phyloP scores from a whole-genome alignment of 306 rosid species.

The Rubus parviflorus region DNA sequence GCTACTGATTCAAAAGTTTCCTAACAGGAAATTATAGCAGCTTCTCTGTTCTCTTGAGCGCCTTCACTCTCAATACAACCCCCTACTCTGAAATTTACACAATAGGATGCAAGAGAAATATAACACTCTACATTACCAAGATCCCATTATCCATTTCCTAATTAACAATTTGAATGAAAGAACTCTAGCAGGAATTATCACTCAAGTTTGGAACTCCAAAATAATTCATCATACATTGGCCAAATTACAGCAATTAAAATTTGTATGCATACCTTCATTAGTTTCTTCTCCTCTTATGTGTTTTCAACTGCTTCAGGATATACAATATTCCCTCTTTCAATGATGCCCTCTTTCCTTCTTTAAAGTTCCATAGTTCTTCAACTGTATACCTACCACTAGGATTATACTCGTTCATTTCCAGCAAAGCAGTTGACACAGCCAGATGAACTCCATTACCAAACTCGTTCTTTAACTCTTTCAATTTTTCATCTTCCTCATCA shows the following conservation, averaged over 20 bases:
- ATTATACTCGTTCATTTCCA: constrained; percentile 59
- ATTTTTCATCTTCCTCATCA: constrained; percentile 52
- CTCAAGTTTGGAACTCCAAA: not conserved
- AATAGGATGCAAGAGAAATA: not conserved
- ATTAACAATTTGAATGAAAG: not conserved
- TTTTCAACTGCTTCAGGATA: constrained; percentile 44
- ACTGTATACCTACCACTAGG: constrained; percentile 60
- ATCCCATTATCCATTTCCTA: not conserved
- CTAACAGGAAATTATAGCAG: not conserved
- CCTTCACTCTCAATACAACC: not conserved
- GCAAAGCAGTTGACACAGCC: constrained; percentile 47
- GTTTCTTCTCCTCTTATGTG: constrained; percentile 19
- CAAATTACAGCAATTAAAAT: too few relatives aligned
- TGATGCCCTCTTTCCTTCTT: constrained; percentile 48
- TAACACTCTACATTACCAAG: not conserved
- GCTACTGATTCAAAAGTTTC: not conserved
- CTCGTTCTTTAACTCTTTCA: constrained; percentile 46
- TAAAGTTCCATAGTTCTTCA: constrained; percentile 54
- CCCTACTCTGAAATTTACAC: not conserved
- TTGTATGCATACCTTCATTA: constrained; percentile 11
- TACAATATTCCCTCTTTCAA: constrained; percentile 45
- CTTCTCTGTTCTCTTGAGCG: not conserved
- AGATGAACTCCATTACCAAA: constrained; percentile 37
- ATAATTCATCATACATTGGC: not conserved
- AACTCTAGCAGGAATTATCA: not conserved